Evolutionary conservation across 208 protist species (phyloP).

Genomic region (Wallacemonas collosoma): DNA sequence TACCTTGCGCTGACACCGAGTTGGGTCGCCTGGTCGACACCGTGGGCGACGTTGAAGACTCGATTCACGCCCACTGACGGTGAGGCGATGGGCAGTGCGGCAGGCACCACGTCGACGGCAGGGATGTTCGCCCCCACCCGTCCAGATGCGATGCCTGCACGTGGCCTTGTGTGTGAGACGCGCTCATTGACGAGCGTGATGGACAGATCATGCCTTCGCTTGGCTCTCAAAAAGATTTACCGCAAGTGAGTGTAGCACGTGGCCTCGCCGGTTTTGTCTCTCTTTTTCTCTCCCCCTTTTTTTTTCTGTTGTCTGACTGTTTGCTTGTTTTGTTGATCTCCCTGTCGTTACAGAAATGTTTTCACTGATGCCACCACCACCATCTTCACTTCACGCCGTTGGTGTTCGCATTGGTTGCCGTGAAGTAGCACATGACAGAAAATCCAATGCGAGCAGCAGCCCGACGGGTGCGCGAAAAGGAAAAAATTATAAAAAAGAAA

Average conservation of each 20-base stretch:
- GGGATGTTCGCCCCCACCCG: slow-evolving; percentile 6
- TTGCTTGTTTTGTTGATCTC: too few relatives aligned
- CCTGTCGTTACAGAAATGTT: too few relatives aligned
- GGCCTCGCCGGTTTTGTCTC: neutral
- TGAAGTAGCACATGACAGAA: too few relatives aligned
- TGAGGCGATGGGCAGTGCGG: neutral
- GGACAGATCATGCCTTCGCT: neutral
- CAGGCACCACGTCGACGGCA: neutral
- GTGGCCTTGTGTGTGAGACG: neutral
- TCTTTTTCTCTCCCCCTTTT: slow-evolving; percentile 9
- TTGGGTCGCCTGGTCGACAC: slow-evolving; percentile 82
- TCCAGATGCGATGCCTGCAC: neutral
- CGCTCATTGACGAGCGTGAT: neutral
- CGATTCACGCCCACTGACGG: slow-evolving; percentile 12
- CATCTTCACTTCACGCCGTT: too few relatives aligned
- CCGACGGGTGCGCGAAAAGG: too few relatives aligned
- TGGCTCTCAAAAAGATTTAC: neutral
- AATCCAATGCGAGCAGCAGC: too few relatives aligned
- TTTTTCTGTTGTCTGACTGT: neutral
- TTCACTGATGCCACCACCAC: too few relatives aligned
- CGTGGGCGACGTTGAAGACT: slow-evolving; percentile 65
- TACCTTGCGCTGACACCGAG: slow-evolving; percentile 65
- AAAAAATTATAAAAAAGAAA: too few relatives aligned
- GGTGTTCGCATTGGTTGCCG: too few relatives aligned
- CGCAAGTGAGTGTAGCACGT: neutral